Conservation (phyloP, 805 yeast species). For the Cyberlindnera samutprakarnensis region DNA sequence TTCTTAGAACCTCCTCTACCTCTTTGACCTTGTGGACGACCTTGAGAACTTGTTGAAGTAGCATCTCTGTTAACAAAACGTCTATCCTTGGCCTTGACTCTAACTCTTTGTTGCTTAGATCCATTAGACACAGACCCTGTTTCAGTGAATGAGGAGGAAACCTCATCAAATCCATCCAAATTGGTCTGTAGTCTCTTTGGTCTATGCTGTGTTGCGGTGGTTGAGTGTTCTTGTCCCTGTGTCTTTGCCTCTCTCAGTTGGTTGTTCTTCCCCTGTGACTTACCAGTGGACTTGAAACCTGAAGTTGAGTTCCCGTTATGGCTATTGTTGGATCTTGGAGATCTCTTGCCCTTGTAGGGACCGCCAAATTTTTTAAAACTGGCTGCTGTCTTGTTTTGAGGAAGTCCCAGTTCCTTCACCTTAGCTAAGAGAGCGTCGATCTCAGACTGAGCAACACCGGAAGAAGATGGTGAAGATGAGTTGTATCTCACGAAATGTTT, state of each 20-base stretch:
- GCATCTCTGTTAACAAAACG: conserved; percentile 3
- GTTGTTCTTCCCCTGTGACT: no score
- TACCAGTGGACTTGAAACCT: no score
- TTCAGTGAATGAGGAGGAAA: not conserved
- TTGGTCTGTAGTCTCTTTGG: conserved; percentile 1
- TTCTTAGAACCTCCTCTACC: conserved; percentile 4
- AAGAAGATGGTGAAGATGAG: not conserved
- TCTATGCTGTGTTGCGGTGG: not conserved
- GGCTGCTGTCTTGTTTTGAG: conserved; percentile 2
- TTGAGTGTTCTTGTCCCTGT: no score
- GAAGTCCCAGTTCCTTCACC: conserved; percentile 3
- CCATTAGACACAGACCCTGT: not conserved
- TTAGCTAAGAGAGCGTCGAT: conserved; percentile 7
- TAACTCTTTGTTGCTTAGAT: conserved; percentile 3
- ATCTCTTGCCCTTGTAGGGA: no score
- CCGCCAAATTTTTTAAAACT: no score
- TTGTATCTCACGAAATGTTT: conserved; percentile 1
- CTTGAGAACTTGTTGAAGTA: conserved; percentile 1
- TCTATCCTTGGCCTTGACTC: conserved; percentile 1
- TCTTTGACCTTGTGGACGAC: conserved; percentile 6
- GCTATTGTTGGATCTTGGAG: no score
- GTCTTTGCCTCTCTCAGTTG: no score
- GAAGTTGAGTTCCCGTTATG: no score
- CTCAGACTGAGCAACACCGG: conserved; percentile 1
- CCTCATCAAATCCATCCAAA: conserved; percentile 1